Percentiles rank a stretch among this genome's conserved stretches.
These are phyloP conservation scores for Vigna radiata DNA, from an alignment of 306 rosid species.

Conservation along the genomic window DNA sequence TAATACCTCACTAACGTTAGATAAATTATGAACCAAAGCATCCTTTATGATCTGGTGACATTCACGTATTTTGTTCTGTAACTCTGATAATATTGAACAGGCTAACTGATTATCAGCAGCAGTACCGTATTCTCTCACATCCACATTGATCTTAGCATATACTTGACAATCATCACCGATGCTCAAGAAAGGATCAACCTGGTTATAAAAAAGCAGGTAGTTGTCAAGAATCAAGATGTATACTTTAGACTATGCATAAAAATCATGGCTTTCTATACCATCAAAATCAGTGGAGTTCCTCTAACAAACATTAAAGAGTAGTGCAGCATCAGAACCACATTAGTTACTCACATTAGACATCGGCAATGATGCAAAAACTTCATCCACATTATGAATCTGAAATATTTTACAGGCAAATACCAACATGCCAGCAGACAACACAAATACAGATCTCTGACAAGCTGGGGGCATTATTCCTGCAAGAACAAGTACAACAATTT, in stretches of 20 bases:
- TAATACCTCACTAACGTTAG: conserved; percentile 69
- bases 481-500: conserved; percentile 38
- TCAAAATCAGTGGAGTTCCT: conserved; percentile 25
- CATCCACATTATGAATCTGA: conserved; percentile 80
- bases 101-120: conserved; percentile 76
- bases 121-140: conserved; percentile 69
- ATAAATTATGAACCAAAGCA: conserved; percentile 63
- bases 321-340: conserved; percentile 5
- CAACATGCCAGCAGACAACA: conserved; percentile 81
- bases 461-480: conserved; percentile 74
- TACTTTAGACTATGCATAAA: background rate
- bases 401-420: conserved; percentile 73
- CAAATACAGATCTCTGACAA: conserved; percentile 74
- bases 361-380: conserved; percentile 62
- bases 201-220: conserved; percentile 32
- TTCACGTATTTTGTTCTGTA: conserved; percentile 65
- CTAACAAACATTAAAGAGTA: conserved; percentile 23
- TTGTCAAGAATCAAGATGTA: conserved; percentile 26
- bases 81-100: conserved; percentile 58
- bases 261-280: background rate
- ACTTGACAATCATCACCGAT: conserved; percentile 79
- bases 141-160: conserved; percentile 67
- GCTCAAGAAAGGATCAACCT: conserved; percentile 90
- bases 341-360: conserved; percentile 72
- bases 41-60: conserved; percentile 58